Evolutionary conservation across 148 eudicot species (phyloP), one percentile per base, ranked within the genome.

Genomic region (Amaranthus hypochondriacus): DNA sequence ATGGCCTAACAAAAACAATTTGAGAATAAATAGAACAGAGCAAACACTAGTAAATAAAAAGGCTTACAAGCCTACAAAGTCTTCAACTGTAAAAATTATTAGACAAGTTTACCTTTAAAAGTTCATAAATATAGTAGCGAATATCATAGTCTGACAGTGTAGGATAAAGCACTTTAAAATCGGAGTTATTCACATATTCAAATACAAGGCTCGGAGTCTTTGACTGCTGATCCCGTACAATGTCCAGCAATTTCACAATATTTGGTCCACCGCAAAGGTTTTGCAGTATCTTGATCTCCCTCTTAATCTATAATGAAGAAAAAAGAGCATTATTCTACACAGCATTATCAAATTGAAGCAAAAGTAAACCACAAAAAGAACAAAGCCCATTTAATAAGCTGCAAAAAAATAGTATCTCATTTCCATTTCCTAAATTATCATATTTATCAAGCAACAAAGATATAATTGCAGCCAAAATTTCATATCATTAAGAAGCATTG

Each of bases 281-380:
- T 83, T 93, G 98, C 76, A 93, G 79, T 74, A 93, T 93, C 75
- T 93, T 93, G n/a, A 90, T 90, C 82, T 93, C 98, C 86, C 98
- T 89, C 88, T 89, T 93, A 82, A 93, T 93, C 98, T 93, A 90
- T 82, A 83, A 62, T 49, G 52, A 76, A 18, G 64, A 56, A 64
- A 9, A 39, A 58, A 75, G 43, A 47, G 39, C n/a, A 63, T 57
- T 43, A 69, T 46, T 56, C 47, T n/a, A 48, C 44, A 48, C 5
- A 62, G 12, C 58, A 39, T 54, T 53, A 69, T 48, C 9, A 18
- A 4, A 53, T 12, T 42, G 46, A 10, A 6, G 55, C 47, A 70
- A 11, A 28, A 49, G 4, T 11, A 48, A 49, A 69, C 53, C 69
- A 10, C 49, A 48, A 11, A 51, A 8, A 28, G 52, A 39, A 43